A percentile compares a stretch with the other conserved stretches of the same genome.
phyloP scores from a whole-genome alignment of 768 basidiomycete species.

The Suillus cothurnatus region DNA sequence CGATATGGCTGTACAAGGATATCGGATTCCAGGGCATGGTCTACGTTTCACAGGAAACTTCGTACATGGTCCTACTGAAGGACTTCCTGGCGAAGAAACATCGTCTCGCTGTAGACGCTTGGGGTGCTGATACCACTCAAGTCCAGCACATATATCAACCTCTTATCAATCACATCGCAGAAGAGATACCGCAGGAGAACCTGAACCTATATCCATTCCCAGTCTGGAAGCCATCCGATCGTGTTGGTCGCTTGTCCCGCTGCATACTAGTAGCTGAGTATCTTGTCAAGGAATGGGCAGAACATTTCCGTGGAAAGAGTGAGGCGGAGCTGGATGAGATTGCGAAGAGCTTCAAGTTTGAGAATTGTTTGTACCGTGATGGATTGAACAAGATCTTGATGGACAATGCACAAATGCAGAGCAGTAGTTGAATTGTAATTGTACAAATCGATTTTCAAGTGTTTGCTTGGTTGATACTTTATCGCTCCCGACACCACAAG shows the following conservation, averaged over 20 bases:
- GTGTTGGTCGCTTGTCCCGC: conserved; percentile 62
- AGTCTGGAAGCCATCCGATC: conserved; percentile 59
- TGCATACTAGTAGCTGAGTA: conserved; percentile 73
- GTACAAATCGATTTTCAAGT: background rate
- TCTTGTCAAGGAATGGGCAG: conserved; percentile 73
- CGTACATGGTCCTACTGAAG: conserved; percentile 70
- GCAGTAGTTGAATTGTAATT: conserved; percentile 8
- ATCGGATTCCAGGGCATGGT: conserved; percentile 90
- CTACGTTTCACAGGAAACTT: conserved; percentile 62
- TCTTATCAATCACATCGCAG: conserved; percentile 59
- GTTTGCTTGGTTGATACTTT: background rate
- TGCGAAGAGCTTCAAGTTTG: conserved; percentile 73
- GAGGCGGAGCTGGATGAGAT: conserved; percentile 67
- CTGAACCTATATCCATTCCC: conserved; percentile 61
- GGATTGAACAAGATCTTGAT: conserved; percentile 60
- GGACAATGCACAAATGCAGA: conserved; percentile 35
- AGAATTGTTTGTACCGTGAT: conserved; percentile 67
- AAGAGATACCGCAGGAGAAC: conserved; percentile 54
- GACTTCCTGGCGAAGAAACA: conserved; percentile 79
- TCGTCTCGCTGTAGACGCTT: conserved; percentile 72
- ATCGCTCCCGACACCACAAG: background rate
- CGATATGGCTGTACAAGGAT: conserved; percentile 88
- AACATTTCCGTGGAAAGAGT: conserved; percentile 61
- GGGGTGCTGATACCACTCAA: conserved; percentile 68
- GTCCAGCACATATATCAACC: conserved; percentile 67